Conservation (phyloP, 257 asterid genomes). For the Solanum virginianum region DNA sequence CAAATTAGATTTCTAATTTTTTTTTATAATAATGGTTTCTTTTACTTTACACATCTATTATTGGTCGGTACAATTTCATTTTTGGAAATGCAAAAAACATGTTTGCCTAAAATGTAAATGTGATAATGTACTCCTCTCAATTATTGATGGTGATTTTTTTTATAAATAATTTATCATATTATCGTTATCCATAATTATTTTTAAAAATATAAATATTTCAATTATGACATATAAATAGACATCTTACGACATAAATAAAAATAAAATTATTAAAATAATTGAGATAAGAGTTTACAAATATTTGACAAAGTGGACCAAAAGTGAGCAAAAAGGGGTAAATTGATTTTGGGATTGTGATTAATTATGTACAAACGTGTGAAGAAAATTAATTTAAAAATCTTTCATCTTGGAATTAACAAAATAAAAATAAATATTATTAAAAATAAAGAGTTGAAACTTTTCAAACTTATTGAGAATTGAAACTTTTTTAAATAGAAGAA, state of each 20-base stretch:
- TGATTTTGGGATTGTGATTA: conserved; percentile 4
- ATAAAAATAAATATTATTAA: background rate
- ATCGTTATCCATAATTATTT: no score
- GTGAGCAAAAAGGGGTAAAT: conserved; percentile 24
- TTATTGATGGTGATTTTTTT: background rate
- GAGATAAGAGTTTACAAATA: background rate
- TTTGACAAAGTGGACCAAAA: conserved; percentile 9
- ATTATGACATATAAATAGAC: no score
- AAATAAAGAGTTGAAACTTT: background rate
- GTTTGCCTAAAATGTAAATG: background rate
- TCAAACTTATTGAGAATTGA: conserved; percentile 8
- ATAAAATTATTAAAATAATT: no score
- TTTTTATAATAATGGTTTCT: background rate
- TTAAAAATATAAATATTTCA: no score
- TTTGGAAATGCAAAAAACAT: background rate
- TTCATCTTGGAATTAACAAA: background rate
- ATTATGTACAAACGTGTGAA: conserved; percentile 27
- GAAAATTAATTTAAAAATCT: background rate
- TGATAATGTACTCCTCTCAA: background rate
- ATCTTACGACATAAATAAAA: no score
- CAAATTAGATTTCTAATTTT: background rate
- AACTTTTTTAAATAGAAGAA: background rate
- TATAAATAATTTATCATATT: background rate
- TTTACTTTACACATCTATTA: background rate
- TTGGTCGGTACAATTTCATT: background rate